Conservation (phyloP, 441 rosid genomes). For the Croton setiger region DNA sequence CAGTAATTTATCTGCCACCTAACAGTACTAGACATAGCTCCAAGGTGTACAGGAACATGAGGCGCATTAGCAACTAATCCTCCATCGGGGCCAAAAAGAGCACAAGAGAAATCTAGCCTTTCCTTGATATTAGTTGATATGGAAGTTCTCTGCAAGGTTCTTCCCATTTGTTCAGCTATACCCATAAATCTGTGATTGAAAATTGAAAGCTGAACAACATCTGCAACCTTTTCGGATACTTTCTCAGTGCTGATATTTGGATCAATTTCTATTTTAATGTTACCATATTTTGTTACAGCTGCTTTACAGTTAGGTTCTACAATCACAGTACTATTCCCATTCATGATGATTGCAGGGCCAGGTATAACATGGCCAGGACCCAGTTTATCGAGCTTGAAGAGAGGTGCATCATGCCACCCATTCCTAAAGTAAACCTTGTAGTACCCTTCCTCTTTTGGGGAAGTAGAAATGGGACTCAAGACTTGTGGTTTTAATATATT, state of each 20-base stretch:
- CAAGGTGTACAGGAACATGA: conserved; percentile 94
- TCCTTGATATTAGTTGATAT: conserved; percentile 95
- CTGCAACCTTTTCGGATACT: conserved; percentile 69
- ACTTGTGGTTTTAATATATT: conserved; percentile 73
- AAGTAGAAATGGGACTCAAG: conserved; percentile 38
- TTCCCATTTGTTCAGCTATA: conserved; percentile 97
- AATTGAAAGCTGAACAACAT: conserved; percentile 94
- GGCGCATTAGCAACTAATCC: conserved; percentile 98
- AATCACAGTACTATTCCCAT: conserved; percentile 90
- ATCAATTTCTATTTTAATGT: conserved; percentile 71
- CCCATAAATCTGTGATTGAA: conserved; percentile 98
- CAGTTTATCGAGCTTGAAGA: conserved; percentile 73
- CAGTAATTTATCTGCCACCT: conserved; percentile 84
- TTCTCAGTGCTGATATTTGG: conserved; percentile 35
- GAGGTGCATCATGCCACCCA: conserved; percentile 71
- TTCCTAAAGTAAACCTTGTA: conserved; percentile 67
- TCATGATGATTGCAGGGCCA: conserved; percentile 93
- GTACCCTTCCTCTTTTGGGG: conserved; percentile 55
- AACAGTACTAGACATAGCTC: conserved; percentile 96
- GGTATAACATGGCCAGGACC: conserved; percentile 58
- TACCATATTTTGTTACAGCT: conserved; percentile 73
- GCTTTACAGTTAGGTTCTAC: conserved; percentile 88
- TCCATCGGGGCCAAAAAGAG: conserved; percentile 89
- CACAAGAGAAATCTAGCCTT: conserved; percentile 93
- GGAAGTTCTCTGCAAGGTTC: conserved; percentile 90